Evolutionary conservation across 2,329 filamentous ascomycete genomes (phyloP).

Genomic region (Aaosphaeria arxii): DNA sequence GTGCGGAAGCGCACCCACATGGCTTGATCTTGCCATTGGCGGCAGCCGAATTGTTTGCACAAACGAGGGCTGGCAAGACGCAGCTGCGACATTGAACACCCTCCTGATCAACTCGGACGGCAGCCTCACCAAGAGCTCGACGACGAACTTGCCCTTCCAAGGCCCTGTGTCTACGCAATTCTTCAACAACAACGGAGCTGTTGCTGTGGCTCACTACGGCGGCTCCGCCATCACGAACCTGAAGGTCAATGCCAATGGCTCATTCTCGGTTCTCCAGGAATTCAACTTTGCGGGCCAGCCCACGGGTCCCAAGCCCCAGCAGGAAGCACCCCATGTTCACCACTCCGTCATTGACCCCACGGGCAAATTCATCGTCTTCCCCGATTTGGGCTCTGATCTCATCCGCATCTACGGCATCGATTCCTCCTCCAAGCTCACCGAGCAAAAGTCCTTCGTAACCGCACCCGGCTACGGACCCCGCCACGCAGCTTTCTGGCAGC

Average conservation of each 20-base stretch:
- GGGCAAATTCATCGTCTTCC: constrained; percentile 59
- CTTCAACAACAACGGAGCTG: constrained; percentile 38
- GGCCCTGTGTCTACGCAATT: constrained; percentile 42
- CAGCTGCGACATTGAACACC: constrained; percentile 48
- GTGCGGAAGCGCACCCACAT: constrained; percentile 57
- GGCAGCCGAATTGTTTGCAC: constrained; percentile 56
- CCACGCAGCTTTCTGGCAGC: constrained; percentile 58
- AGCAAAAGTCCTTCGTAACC: constrained; percentile 44
- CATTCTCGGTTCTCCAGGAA: constrained; percentile 31
- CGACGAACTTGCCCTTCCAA: constrained; percentile 26
- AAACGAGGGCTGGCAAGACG: constrained; percentile 53
- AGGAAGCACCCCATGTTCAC: constrained; percentile 61
- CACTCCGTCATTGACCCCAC: constrained; percentile 65
- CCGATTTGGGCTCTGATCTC: constrained; percentile 64
- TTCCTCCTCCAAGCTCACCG: constrained; percentile 42
- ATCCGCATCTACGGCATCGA: constrained; percentile 59
- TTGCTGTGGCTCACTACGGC: constrained; percentile 44
- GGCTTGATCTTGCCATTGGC: constrained; percentile 56
- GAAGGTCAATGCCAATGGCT: constrained; percentile 8
- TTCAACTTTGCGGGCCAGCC: constrained; percentile 37
- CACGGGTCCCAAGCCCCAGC: constrained; percentile 38
- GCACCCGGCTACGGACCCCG: constrained; percentile 60
- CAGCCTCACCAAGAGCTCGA: constrained; percentile 32
- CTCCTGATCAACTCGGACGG: constrained; percentile 36
- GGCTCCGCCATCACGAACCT: constrained; percentile 39